Base-by-base conservation (phyloP, 108 stramenopile species). In the Nitzschia sp. region DNA sequence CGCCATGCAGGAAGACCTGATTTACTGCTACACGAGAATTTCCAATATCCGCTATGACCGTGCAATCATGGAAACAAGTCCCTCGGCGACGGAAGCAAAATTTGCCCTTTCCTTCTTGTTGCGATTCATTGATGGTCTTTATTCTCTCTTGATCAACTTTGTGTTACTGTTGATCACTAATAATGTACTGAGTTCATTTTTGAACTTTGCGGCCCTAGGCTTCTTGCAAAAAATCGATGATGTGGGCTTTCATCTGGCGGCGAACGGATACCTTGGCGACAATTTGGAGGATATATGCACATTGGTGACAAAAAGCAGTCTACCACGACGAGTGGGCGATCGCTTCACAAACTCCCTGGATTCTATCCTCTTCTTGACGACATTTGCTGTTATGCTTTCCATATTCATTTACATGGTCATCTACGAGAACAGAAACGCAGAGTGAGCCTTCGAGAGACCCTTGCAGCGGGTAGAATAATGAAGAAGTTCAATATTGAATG, bases 141-240 rank as follows among this genome's bases (percentile, higher is more conserved):
- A 69, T 45, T 71, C 69, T 28, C 53, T 87, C 4, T 23, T 68
- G 15, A 77, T 83, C 57, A 88, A 82, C 45, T 84, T 73, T 55
- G 36, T 69, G 3, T 45, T 85, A 6, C 47, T 80, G 41, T 23
- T 88, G 44, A 72, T 84, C 11, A 80, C 80, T 26, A 65, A 66
- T 19, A 66, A 68, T 13, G 78, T 84, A 19, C 53, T 88, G 0
- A 45, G 48, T 4, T 48, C 82, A 31, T 88, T 88, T 70, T 46
- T 85, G 31, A 88, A 88, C 55, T 88, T 88, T 65, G 86, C 86
- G n/a, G 86, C 86, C 0, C 58, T 88, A 0, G 65, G 71, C 22
- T 88, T 88, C 70, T 69, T 88, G 41, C 73, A 78, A 59, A 70
- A 26, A 8, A 75, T 88, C 46, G 86, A 88, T 58, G 83, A 88